Evolutionary conservation across 1,284 basidiomycete genomes (phyloP).

Genomic region (Sanguinoderma infundibulare): DNA sequence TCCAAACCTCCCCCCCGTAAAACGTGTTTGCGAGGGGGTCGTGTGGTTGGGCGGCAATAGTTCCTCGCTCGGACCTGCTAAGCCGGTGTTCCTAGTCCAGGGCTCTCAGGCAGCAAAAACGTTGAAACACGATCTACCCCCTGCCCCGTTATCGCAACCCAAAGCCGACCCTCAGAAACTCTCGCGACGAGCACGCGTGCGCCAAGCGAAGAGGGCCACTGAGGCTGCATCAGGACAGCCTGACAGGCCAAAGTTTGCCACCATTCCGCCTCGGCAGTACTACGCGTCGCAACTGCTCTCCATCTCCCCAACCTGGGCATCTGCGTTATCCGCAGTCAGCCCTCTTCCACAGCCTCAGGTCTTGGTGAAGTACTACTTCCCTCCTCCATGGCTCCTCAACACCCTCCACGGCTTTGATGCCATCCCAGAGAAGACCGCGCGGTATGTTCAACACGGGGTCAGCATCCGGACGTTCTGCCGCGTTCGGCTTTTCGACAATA

Average conservation of each 20-base stretch:
- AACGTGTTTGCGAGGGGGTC: background rate
- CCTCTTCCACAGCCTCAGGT: background rate
- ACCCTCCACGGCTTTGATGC: background rate
- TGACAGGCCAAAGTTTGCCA: background rate
- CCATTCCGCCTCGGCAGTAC: background rate
- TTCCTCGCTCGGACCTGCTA: too few relatives aligned
- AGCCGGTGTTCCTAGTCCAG: background rate
- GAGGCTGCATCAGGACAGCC: background rate
- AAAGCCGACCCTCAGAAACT: background rate
- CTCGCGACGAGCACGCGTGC: background rate
- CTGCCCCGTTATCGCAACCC: background rate
- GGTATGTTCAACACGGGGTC: slow-evolving; percentile 5
- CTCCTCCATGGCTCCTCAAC: slow-evolving; percentile 8
- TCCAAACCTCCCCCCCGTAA: background rate
- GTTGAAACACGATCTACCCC: background rate
- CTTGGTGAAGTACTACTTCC: slow-evolving; percentile 5
- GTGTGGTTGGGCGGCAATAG: too few relatives aligned
- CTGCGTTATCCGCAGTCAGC: background rate
- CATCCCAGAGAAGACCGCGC: background rate
- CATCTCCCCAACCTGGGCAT: background rate
- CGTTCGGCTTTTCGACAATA: slow-evolving; percentile 3
- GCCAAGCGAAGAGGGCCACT: background rate
- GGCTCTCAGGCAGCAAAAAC: background rate
- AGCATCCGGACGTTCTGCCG: slow-evolving; percentile 6
- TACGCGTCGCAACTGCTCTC: background rate